Evolutionary conservation across 441 rosid species (phyloP), one percentile per base, ranked within the genome.

Genomic region (Gossypium trilobum): DNA sequence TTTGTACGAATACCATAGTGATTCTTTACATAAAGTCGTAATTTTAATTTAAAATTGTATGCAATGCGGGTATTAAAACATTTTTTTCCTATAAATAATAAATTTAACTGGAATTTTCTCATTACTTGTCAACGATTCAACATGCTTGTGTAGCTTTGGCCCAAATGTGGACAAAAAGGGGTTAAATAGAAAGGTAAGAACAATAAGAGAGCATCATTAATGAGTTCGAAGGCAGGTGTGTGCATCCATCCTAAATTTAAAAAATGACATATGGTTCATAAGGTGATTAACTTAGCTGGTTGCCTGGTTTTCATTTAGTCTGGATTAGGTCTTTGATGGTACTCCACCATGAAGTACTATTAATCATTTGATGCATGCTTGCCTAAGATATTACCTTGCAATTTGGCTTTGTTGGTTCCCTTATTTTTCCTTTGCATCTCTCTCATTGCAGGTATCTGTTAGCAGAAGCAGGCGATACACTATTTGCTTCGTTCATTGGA

Each of bases 401-500:
- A 23, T 59, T 71, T 14, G 14, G 31, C 50, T n/a, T 55, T 44
- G 17, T 48, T 44, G 36, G 68, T 71, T 69, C 23, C 13, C 51
- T 48, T 22, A 51, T 74, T 16, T 54, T 22, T 52, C 68, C 65
- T 39, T 22, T 51, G 50, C 17, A 5, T 59, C 27, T 14, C 4
- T 68, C 50, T 31, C 16, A 22, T 77, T 78, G 83, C 81, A 94
- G 99, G 85, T 94, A 94, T 80, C 71, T 94, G 60, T 82, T 94
- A 75, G 99, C 97, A 17, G 99, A 94, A 85, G 92, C 99, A 22
- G 96, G 97, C 5, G 97, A 94, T 77, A 91, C 99, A 1, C 80
- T 91, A 17, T 94, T 94, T 89, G 99, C 99, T 75, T 94, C 98
- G 33, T 94, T 92, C 75, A 86, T 92, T 50, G 99, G 99, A 68